Conservation (phyloP, 2,329 filamentous ascomycete genomes). For the Colletotrichum viniferum region DNA sequence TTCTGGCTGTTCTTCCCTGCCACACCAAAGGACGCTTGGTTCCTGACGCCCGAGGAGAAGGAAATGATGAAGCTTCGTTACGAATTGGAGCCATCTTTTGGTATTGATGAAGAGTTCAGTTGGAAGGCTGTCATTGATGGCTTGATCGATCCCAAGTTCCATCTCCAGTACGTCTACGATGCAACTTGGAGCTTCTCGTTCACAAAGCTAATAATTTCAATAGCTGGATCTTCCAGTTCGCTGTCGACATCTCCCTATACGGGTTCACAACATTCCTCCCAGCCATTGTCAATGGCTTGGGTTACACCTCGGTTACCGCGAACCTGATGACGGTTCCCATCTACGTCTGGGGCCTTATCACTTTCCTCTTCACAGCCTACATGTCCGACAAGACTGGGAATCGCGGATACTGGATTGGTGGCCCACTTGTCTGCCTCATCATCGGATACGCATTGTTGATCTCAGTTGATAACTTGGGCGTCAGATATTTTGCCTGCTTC, state of each 20-base stretch:
- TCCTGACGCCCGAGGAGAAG: slow-evolving; percentile 28
- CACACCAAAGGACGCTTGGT: slow-evolving; percentile 31
- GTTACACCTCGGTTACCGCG: slow-evolving; percentile 34
- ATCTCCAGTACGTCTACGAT: slow-evolving; percentile 27
- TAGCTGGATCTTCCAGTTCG: slow-evolving; percentile 26
- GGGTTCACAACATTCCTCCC: slow-evolving; percentile 38
- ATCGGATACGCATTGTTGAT: slow-evolving; percentile 33
- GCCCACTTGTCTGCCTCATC: slow-evolving; percentile 28
- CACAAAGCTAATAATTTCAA: slow-evolving; percentile 14
- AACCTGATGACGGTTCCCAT: slow-evolving; percentile 41
- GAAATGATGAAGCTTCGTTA: slow-evolving; percentile 25
- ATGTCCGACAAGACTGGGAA: slow-evolving; percentile 29
- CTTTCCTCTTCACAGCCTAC: slow-evolving; percentile 28
- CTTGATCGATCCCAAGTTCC: slow-evolving; percentile 34
- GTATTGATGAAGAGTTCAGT: slow-evolving; percentile 22
- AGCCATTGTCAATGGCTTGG: slow-evolving; percentile 36
- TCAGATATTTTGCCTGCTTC: slow-evolving; percentile 37
- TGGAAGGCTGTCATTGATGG: slow-evolving; percentile 29
- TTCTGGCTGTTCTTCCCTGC: slow-evolving; percentile 31
- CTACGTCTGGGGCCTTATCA: slow-evolving; percentile 29
- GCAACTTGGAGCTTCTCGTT: background rate
- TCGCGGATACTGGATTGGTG: slow-evolving; percentile 28
- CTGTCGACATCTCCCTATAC: slow-evolving; percentile 38
- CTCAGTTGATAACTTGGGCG: slow-evolving; percentile 29
- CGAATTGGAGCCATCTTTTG: slow-evolving; percentile 18